Percentiles rank a stretch among this genome's conserved stretches.
phyloP scores from a whole-genome alignment of 768 basidiomycete genomes.

The Boletus eberwhitei region DNA sequence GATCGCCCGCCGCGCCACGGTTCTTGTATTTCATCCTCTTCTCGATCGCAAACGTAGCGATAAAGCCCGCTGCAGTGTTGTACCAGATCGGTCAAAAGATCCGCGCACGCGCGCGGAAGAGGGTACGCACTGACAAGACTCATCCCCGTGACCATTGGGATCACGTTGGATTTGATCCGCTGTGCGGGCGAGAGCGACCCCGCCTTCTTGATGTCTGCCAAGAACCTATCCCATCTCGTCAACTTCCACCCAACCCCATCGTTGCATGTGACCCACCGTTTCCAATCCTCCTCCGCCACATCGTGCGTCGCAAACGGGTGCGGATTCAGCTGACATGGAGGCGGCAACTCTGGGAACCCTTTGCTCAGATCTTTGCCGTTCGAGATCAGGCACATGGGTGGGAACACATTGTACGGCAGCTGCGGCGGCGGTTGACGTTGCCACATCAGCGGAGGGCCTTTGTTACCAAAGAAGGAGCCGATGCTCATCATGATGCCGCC shows the following conservation, averaged over 20 bases:
- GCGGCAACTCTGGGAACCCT: conserved; percentile 45
- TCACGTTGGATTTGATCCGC: conserved; percentile 29
- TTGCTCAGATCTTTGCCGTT: conserved; percentile 28
- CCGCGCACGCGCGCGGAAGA: neutral
- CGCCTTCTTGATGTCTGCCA: conserved; percentile 35
- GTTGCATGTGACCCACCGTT: conserved; percentile 25
- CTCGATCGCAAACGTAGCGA: conserved; percentile 14
- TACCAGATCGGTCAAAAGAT: neutral
- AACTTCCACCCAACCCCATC: neutral
- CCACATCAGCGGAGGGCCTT: conserved; percentile 27
- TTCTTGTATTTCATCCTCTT: conserved; percentile 36
- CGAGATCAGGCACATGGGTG: conserved; percentile 31
- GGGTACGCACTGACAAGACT: conserved; percentile 20
- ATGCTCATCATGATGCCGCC: conserved; percentile 15
- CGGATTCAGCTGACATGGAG: conserved; percentile 35
- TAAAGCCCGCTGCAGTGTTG: conserved; percentile 15
- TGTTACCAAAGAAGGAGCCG: conserved; percentile 26
- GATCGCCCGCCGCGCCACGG: conserved; percentile 35
- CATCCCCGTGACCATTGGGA: conserved; percentile 31
- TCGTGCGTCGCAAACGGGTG: conserved; percentile 55
- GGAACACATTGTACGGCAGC: conserved; percentile 22
- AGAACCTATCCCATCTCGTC: conserved; percentile 24
- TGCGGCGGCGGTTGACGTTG: conserved; percentile 15
- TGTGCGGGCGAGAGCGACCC: conserved; percentile 36
- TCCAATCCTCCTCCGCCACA: conserved; percentile 49